phyloP scores from a whole-genome alignment of 1,284 basidiomycete species.

The Inonotus obliquus region DNA sequence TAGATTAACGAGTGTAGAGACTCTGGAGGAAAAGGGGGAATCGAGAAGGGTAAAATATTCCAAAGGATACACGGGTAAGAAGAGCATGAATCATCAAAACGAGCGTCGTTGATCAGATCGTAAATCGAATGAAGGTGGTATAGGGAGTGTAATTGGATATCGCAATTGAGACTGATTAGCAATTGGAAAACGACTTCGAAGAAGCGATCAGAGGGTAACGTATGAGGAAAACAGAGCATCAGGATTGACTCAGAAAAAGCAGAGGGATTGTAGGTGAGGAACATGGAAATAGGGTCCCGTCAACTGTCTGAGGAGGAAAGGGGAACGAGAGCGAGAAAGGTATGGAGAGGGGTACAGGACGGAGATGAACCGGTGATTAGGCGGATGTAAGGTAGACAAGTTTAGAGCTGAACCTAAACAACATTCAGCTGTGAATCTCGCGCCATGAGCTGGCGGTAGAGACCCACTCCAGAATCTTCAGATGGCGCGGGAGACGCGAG shows the following conservation, averaged over 20 bases:
- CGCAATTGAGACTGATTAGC: constrained; percentile 30
- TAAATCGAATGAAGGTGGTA: constrained; percentile 22
- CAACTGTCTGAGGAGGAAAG: not conserved
- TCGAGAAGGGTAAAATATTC: constrained; percentile 9
- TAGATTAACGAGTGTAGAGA: constrained; percentile 16
- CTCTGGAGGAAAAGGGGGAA: constrained; percentile 19
- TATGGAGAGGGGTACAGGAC: constrained; percentile 18
- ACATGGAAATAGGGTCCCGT: no score
- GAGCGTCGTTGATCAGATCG: constrained; percentile 15
- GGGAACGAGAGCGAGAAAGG: constrained; percentile 24
- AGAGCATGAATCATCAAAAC: constrained; percentile 13
- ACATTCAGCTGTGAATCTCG: constrained; percentile 62
- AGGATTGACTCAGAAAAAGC: not conserved
- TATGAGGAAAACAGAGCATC: not conserved
- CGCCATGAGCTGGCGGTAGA: constrained; percentile 73
- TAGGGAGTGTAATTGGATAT: constrained; percentile 27
- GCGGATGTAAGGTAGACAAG: not conserved
- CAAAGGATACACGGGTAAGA: constrained; percentile 20
- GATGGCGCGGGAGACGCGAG: constrained; percentile 72
- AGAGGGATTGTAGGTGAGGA: no score
- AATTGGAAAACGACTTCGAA: constrained; percentile 27
- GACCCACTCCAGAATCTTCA: constrained; percentile 76
- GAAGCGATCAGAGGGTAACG: not conserved
- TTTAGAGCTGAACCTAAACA: constrained; percentile 29
- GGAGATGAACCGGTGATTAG: constrained; percentile 23